These are phyloP conservation scores for Populus deltoides DNA, from an alignment of 345 rosid species.

Conservation along the genomic window DNA sequence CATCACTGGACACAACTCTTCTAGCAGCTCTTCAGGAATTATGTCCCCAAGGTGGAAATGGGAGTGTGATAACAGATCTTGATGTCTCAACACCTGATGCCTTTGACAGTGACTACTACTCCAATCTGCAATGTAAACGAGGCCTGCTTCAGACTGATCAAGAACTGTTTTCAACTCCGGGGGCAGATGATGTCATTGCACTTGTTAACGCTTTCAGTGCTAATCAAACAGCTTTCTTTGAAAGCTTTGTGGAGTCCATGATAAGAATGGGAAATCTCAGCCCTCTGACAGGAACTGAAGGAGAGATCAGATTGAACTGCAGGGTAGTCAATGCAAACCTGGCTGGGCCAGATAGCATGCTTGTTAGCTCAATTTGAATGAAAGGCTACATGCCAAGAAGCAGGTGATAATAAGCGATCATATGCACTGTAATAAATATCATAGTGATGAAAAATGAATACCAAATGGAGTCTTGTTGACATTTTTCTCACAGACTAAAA, in stretches of 20 bases:
- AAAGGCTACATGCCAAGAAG: neutral
- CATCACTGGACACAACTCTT: slow-evolving; percentile 41
- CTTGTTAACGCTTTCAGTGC: slow-evolving; percentile 40
- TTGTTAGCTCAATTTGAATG: slow-evolving; percentile 15
- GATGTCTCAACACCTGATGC: slow-evolving; percentile 49
- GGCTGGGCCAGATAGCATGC: neutral
- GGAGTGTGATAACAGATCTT: slow-evolving; percentile 31
- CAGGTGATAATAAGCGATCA: neutral
- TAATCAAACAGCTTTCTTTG: slow-evolving; percentile 52
- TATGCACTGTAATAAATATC: too few species aligned
- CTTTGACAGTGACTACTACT: slow-evolving; percentile 51
- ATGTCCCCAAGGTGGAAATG: slow-evolving; percentile 53
- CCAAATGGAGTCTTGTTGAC: too few species aligned
- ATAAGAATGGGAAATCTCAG: slow-evolving; percentile 61
- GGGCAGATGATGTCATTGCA: slow-evolving; percentile 37
- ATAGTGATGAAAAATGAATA: too few species aligned
- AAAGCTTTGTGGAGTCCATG: slow-evolving; percentile 55
- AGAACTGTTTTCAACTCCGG: slow-evolving; percentile 46
- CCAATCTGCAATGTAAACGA: slow-evolving; percentile 34
- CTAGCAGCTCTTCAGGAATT: slow-evolving; percentile 33
- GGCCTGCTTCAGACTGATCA: slow-evolving; percentile 68
- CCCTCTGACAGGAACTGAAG: slow-evolving; percentile 18
- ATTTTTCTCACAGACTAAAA: too few species aligned
- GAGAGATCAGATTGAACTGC: slow-evolving; percentile 61
- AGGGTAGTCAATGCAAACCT: slow-evolving; percentile 32